Base-by-base conservation (phyloP, 2,329 filamentous ascomycete genomes). In the Chaetomium sp. region DNA sequence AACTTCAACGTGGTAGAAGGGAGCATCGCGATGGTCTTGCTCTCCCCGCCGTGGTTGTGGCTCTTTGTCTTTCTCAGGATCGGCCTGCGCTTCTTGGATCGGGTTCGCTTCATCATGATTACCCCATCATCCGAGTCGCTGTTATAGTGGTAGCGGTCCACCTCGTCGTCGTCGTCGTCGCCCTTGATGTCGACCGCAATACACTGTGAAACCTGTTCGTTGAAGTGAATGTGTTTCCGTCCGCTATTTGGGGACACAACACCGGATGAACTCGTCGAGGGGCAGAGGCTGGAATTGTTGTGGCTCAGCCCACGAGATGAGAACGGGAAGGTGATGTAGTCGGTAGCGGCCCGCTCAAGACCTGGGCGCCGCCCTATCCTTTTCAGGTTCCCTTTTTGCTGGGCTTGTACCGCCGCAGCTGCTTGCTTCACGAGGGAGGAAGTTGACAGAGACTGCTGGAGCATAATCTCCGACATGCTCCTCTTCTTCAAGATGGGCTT, bases 401-500 rank as follows among this genome's bases (percentile, higher is more conserved):
- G 89, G 35, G 91, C 89, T 67, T 92, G 87, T 10, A 95, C 85
- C 19, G 89, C 88, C 19, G 89, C 89, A 0, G 90, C 88, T 6
- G 91, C 91, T 71, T 95, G 89, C 71, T 95, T 92, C 14, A 97
- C 75, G 12, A 97, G 78, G 5, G 91, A 96, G 2, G 91, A 92
- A 1, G 89, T 85, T 1, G 91, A 95, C 6, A 96, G 71, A 0
- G 91, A 96, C 59, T 86, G 82, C 69, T 96, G 91, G 7, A 97
- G 80, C 83, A 97, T 96, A 43, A 95, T 81, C 71, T 97, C 92
- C 0, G 92, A 97, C 79, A 95, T 92, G 71, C 89, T 96, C 62
- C 91, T 84, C 78, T 96, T 97, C 75, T 97, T 97, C 57, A 99
- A 73, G 57, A 97, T 97, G 1, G 91, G 89, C 72, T 96, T 96